Base-by-base conservation (phyloP, 2,329 filamentous ascomycete genomes). In the Xylariaceae sp. region DNA sequence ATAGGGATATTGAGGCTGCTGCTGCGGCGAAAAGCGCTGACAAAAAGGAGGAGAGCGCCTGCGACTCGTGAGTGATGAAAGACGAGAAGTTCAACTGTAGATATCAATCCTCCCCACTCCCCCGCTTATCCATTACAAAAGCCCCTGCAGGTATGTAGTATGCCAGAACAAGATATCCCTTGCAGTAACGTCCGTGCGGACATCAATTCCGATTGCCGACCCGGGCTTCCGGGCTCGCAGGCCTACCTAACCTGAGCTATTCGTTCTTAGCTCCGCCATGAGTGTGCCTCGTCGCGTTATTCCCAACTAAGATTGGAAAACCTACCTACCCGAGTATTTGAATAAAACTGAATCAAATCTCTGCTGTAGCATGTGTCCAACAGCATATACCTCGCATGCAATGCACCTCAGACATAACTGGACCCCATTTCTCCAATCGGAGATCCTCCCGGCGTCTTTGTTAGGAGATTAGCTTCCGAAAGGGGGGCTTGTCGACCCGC, bases 1-100 rank as follows among this genome's bases (percentile, higher is more conserved):
- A 43, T 15, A 43, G 46, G 18, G 53, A 55, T 24, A 43, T 55
- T 29, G 51, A 54, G 36, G 44, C 50, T 34, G 36, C n/a, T 17
- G 48, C 46, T 2, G 38, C 34, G 3, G 17, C 38, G n/a, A n/a
- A n/a, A n/a, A n/a, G n/a, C n/a, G n/a, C n/a, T n/a, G n/a, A n/a
- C n/a, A n/a, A n/a, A n/a, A n/a, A n/a, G n/a, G n/a, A n/a, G n/a
- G n/a, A n/a, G n/a, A n/a, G n/a, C n/a, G n/a, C n/a, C n/a, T n/a
- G n/a, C n/a, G n/a, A n/a, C n/a, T n/a, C n/a, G n/a, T n/a, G n/a
- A n/a, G n/a, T n/a, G n/a, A n/a, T n/a, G n/a, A n/a, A n/a, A n/a
- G n/a, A n/a, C n/a, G n/a, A n/a, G n/a, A n/a, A n/a, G n/a, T n/a
- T n/a, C n/a, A n/a, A n/a, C n/a, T n/a, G n/a, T n/a, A n/a, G n/a